Evolutionary conservation across 148 eudicot genomes (phyloP), one percentile per base, ranked within the genome.

Genomic region (Camellia granthamiana): DNA sequence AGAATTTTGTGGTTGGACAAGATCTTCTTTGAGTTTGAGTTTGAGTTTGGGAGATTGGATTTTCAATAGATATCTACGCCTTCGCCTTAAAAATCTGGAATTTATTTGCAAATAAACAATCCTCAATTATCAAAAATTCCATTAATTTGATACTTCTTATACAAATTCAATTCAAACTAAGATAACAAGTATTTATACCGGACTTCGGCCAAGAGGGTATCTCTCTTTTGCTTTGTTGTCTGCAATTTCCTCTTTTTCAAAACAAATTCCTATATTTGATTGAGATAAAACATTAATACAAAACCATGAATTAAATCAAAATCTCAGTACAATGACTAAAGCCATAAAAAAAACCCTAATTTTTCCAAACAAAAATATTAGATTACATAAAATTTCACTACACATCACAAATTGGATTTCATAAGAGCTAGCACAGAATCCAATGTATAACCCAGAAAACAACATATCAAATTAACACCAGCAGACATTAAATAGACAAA

Each of bases 231-330:
- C 79, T 84, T 89, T 54, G 86, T 72, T 79, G 83, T 86, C 78
- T 83, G 82, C 7, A 90, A 76, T 85, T 89, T 87, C 71, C 88
- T 87, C 89, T 89, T 90, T 80, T 67, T 90, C 15, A 86, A 77
- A 76, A 89, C 90, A 82, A 80, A 80, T 73, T 87, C 93, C 93
- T 90, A 56, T 7, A 63, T 14, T 47, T 44, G 46, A 51, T 30
- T 18, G 19, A 60, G 5, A 60, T 10, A 60, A 49, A 60, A 60
- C 3, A 16, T 3, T 4, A 7, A 7, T 15, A 15, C 63, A 60
- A 1, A 1, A 71, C 61, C 21, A 76, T 18, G 13, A 68, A 62
- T 23, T 4, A 74, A 51, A 18, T 12, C 58, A 66, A 38, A 55
- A 21, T 62, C 13, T 59, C 7, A 5, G 6, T 49, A 49, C 52